A percentile compares a stretch with the other conserved stretches of the same genome.
phyloP scores from a whole-genome alignment of 1,139 yeast genomes.

The Trichomonascaceae sp. region DNA sequence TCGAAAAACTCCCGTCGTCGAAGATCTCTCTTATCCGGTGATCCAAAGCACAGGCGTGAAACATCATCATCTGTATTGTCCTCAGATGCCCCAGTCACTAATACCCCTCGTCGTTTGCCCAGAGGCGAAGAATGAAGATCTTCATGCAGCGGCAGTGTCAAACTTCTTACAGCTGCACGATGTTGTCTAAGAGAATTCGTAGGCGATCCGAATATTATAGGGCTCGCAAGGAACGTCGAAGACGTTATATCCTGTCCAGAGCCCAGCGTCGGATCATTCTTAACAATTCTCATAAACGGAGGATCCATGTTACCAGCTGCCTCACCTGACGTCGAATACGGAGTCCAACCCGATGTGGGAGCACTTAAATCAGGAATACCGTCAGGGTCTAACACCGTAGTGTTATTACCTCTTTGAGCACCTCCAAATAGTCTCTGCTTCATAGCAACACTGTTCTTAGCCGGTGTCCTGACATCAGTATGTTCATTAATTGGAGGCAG shows the following conservation, averaged over 20 bases:
- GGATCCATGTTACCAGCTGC: neutral
- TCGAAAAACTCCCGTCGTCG: conserved; percentile 27
- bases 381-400: conserved; percentile 11
- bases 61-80: conserved; percentile 55
- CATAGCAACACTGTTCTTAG: conserved; percentile 1
- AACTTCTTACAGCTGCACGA: conserved; percentile 32
- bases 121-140: conserved; percentile 19
- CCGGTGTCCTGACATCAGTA: neutral
- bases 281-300: conserved; percentile 3
- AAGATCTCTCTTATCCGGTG: conserved; percentile 35
- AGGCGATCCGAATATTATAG: conserved; percentile 20
- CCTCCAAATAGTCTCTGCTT: conserved; percentile 1
- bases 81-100: neutral
- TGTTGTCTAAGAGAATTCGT: conserved; percentile 25
- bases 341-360: conserved; percentile 12
- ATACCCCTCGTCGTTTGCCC: conserved; percentile 8
- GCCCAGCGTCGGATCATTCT: conserved; percentile 1
- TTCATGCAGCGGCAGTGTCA: conserved; percentile 33
- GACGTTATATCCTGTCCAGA: conserved; percentile 1
- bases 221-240: conserved; percentile 6
- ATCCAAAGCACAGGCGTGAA: conserved; percentile 35
- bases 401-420: neutral
- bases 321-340: conserved; percentile 8
- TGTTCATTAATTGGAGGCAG: neutral
- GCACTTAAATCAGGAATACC: conserved; percentile 16